phyloP scores from a whole-genome alignment of 306 rosid genomes.

The Hippophae gyantsensis region DNA sequence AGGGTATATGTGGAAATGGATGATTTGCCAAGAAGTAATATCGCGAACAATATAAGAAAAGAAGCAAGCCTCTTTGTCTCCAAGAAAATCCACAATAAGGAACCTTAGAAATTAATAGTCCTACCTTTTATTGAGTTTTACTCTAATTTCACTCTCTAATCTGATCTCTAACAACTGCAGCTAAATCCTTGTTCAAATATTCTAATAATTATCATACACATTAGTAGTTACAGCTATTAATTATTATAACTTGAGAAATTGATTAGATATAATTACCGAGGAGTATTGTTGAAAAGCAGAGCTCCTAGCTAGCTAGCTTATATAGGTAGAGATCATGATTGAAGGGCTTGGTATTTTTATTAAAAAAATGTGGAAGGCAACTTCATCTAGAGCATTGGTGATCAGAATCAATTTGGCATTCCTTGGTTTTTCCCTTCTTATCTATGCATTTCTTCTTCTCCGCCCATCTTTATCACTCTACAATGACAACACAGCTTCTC shows the following conservation, averaged over 20 bases:
- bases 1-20: conserved; percentile 17
- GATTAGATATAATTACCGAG: conserved; percentile 15
- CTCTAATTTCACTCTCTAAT: conserved; percentile 24
- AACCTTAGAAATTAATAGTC: conserved; percentile 24
- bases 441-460: conserved; percentile 61
- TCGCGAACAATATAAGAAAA: conserved; percentile 8
- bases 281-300: too few relatives aligned
- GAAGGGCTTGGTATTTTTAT: conserved; percentile 32
- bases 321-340: conserved; percentile 17
- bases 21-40: background rate
- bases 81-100: conserved; percentile 24
- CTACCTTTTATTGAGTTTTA: conserved; percentile 29
- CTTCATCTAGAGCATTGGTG: conserved; percentile 60
- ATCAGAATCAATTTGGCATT: conserved; percentile 59
- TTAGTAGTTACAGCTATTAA: too few relatives aligned
- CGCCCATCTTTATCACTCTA: conserved; percentile 64
- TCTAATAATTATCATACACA: conserved; percentile 21
- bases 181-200: conserved; percentile 23
- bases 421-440: conserved; percentile 47
- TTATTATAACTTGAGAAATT: background rate
- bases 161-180: conserved; percentile 35
- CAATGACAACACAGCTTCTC: conserved; percentile 55
- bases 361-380: conserved; percentile 48
- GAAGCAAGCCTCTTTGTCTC: conserved; percentile 15
- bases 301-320: conserved; percentile 9